Conservation (phyloP, 2,329 filamentous ascomycete genomes). For the Dryadomyces sulphureus region DNA sequence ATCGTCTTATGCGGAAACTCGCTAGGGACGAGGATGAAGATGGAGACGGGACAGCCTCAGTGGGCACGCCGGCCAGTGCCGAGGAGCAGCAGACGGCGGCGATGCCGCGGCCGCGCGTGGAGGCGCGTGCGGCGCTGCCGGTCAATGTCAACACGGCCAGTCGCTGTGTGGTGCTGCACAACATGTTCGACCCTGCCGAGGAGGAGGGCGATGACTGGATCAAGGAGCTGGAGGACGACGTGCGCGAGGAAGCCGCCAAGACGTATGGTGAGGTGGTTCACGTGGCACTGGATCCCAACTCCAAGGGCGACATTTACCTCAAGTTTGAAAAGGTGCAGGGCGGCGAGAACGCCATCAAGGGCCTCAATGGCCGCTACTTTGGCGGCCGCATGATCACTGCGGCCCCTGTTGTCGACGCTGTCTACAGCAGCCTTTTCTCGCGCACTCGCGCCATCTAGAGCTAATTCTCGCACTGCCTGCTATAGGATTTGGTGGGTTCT, state of each 20-base stretch:
- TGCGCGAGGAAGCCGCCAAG: slow-evolving; percentile 79
- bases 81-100: slow-evolving; percentile 55
- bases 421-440: slow-evolving; percentile 95
- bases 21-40: slow-evolving; percentile 86
- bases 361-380: slow-evolving; percentile 92
- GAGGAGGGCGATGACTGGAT: slow-evolving; percentile 80
- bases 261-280: slow-evolving; percentile 98
- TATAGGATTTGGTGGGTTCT: slow-evolving; percentile 30
- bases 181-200: slow-evolving; percentile 89
- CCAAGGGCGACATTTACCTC: slow-evolving; percentile 90
- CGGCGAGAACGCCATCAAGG: slow-evolving; percentile 94
- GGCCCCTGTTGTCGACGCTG: slow-evolving; percentile 90
- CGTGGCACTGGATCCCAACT: slow-evolving; percentile 87
- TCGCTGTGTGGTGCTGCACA: slow-evolving; percentile 84
- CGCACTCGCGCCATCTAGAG: slow-evolving; percentile 65
- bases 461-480: slow-evolving; percentile 28
- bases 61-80: neutral
- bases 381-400: slow-evolving; percentile 86
- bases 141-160: slow-evolving; percentile 84
- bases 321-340: slow-evolving; percentile 95
- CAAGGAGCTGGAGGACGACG: slow-evolving; percentile 87
- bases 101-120: slow-evolving; percentile 63
- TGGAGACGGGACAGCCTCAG: too few species aligned
- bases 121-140: slow-evolving; percentile 42
- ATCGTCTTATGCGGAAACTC: slow-evolving; percentile 97